These are phyloP conservation scores for Talaromyces sp. DNA, from an alignment of 2,329 filamentous ascomycete species.

Conservation along the genomic window DNA sequence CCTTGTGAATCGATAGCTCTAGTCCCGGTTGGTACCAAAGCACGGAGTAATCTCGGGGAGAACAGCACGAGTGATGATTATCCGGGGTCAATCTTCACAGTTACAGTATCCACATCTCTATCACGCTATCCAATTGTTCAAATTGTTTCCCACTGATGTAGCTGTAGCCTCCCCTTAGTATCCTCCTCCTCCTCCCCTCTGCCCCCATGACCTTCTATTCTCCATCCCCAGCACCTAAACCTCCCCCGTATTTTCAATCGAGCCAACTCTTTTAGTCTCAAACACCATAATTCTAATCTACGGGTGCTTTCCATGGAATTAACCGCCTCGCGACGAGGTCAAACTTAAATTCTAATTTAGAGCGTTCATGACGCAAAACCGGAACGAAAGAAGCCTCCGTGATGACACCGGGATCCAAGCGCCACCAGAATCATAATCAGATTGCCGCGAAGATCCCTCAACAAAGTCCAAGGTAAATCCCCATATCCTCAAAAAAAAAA, in stretches of 20 bases:
- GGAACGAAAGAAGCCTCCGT: neutral
- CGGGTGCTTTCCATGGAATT: neutral
- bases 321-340: neutral
- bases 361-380: neutral
- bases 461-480: neutral
- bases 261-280: too few relatives aligned
- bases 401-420: neutral
- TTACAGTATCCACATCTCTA: neutral
- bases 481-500: neutral
- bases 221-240: too few relatives aligned
- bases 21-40: too few relatives aligned
- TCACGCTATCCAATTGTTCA: neutral
- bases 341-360: neutral
- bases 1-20: neutral
- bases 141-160: neutral
- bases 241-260: neutral
- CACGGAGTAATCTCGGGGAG: neutral
- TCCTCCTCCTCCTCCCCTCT: neutral
- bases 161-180: too few relatives aligned
- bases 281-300: neutral
- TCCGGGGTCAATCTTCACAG: neutral
- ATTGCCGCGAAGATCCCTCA: neutral
- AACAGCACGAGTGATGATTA: neutral
- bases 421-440: neutral
- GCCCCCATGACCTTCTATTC: neutral